Base-by-base conservation (phyloP, 495 filamentous ascomycete species). In the Aspergillus kassunensis region DNA sequence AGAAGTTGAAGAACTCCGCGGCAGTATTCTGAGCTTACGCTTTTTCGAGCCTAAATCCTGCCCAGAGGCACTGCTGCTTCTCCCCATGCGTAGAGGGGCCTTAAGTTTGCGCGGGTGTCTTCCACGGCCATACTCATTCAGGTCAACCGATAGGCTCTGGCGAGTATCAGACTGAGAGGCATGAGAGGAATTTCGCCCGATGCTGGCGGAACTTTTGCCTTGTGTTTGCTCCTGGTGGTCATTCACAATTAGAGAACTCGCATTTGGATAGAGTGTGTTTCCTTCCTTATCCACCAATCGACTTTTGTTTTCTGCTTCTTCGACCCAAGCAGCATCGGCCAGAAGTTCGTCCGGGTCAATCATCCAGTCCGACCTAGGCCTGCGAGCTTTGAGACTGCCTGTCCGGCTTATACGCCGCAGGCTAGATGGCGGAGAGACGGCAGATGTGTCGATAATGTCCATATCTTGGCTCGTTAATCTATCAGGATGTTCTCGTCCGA, bases 311-410 rank as follows among this genome's bases (percentile, higher is more conserved):
- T 80, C 70, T 19, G 75, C 80, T 51, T 89, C 84, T 64, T 95
- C 87, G 36, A 90, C 71, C 91, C 91, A 97, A 52, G 87, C 85
- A 10, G 83, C 75, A 68, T 97, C 91, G 1, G 90, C 88, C 18
- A 97, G 69, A 59, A 95, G 78, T 56, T 96, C 91, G 39, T 84
- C 82, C 0, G 90, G 86, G 34, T 81, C 79, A 9, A 88, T 81
- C 3, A 74, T 75, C 91, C 91, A 96, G 53, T 92, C 90, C n/a
- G 85, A 79, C 29, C 84, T 78, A 7, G 82, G 81, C 36, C 88
- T 74, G 57, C 78, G 82, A 1, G 78, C 66, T 49, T 86, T 86
- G 30, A 65, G 57, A 19, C 64, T 68, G 37, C 64, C 70, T 31
- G 71, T 63, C 27, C 61, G 67, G 16, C 61, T 74, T 13, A 62